A percentile compares a stretch with the other conserved stretches of the same genome.
phyloP scores from a whole-genome alignment of 768 basidiomycete genomes.

The Hericium alpestre region DNA sequence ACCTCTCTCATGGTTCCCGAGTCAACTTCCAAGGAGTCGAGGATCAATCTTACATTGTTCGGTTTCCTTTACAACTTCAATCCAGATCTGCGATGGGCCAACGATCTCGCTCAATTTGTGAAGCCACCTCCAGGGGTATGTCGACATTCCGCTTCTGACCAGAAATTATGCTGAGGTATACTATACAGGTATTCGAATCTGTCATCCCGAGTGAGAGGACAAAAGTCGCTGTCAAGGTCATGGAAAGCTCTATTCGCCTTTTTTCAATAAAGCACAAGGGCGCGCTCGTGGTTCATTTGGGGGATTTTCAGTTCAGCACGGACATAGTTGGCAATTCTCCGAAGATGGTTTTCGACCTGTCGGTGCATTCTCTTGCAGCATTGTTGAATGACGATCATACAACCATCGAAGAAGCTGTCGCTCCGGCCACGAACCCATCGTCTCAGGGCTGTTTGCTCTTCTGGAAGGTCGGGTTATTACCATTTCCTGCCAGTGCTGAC shows the following conservation, averaged over 20 bases:
- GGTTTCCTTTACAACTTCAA: conserved; percentile 54
- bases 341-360: conserved; percentile 41
- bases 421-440: background rate
- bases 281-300: conserved; percentile 55
- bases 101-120: conserved; percentile 50
- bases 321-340: conserved; percentile 60
- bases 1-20: conserved; percentile 50
- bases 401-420: conserved; percentile 17
- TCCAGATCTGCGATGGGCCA: conserved; percentile 52
- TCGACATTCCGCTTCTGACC: conserved; percentile 6
- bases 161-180: background rate
- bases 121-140: conserved; percentile 86
- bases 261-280: conserved; percentile 52
- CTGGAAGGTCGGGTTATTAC: conserved; percentile 53
- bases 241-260: conserved; percentile 56
- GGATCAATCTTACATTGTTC: conserved; percentile 49
- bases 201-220: conserved; percentile 88
- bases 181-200: conserved; percentile 73
- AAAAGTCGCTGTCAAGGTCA: conserved; percentile 48
- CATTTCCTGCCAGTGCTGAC: background rate
- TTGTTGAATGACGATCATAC: conserved; percentile 46
- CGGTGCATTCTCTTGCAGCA: conserved; percentile 38
- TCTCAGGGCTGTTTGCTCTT: conserved; percentile 10
- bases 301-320: conserved; percentile 58
- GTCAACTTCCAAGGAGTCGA: conserved; percentile 68